Base-by-base conservation (phyloP, 352 stramenopile species). In the Pythium brachiatum region DNA sequence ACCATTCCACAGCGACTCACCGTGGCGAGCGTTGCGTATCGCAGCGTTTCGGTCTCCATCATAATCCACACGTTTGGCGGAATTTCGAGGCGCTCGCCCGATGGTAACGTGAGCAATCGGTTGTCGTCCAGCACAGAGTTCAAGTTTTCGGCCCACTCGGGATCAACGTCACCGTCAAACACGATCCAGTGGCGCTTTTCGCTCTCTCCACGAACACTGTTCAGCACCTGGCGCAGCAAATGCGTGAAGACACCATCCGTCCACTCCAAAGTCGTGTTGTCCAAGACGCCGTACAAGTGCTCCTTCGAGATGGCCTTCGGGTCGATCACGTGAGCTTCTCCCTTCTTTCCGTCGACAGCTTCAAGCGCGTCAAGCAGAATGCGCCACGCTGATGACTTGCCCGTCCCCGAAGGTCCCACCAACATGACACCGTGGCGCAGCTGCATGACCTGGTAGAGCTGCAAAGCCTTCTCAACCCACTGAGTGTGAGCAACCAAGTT, bases 111-210 rank as follows among this genome's bases (percentile, higher is more conserved):
- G 21, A 99, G 77, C 31, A 99, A 71, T 25, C 98, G 98, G 81
- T 99, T 99, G 75, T 99, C 98, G 73, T 99, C 98, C 26, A 99
- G 81, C n/a, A 99, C 97, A 32, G 92, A 99, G 81, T 99, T 99
- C 38, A 99, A 89, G 73, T 99, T 99, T 74, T 99, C 98, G 34
- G 97, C 98, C 98, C 98, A 99, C 72, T 99, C 96, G n/a, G 97
- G 97, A 76, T 99, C 98, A 21, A 99, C 97, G 71, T 99, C 97
- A 50, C 98, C 98, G 81, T 99, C 98, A 69, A 99, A 99, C 44
- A 99, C 88, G 66, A 99, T 99, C 97, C 97, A 99, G 72, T 99
- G 95, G 5, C 95, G 84, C 57, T 96, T 89, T 36, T 97, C 86
- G 65, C 92, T 98, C 83, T 99, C 97, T 57, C 97, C 97, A 57